phyloP scores from a whole-genome alignment of 441 rosid genomes.

The Eutrema salsugineum region DNA sequence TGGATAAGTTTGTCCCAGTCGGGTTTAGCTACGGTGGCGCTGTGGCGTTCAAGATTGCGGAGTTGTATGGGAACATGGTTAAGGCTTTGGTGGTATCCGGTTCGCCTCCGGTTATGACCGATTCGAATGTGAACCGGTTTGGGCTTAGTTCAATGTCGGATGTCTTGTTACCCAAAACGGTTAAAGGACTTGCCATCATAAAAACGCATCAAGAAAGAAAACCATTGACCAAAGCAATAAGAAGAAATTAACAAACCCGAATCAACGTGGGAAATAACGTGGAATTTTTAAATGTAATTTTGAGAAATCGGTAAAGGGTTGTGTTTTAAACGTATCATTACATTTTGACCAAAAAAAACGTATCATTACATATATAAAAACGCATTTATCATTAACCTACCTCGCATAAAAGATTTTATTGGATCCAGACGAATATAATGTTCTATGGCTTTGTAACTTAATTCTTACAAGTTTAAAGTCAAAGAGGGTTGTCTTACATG shows the following conservation, averaged over 20 bases:
- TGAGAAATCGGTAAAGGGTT: not conserved
- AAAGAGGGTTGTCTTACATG: not conserved
- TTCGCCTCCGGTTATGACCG: slow-evolving; percentile 65
- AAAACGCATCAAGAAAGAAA: too few species aligned
- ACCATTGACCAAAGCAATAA: too few species aligned
- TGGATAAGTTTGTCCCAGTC: slow-evolving; percentile 50
- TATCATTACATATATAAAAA: not conserved
- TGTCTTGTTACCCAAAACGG: slow-evolving; percentile 61
- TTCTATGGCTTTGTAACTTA: not conserved
- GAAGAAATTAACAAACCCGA: too few species aligned
- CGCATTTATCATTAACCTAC: not conserved
- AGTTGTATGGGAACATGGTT: slow-evolving; percentile 55
- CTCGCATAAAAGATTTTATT: not conserved
- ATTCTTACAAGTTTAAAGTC: not conserved
- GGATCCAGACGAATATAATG: not conserved
- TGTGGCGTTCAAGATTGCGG: slow-evolving; percentile 72
- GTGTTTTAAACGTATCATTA: not conserved
- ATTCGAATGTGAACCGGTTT: slow-evolving; percentile 39
- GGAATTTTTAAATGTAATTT: not conserved
- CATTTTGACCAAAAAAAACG: too few species aligned
- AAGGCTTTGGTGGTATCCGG: slow-evolving; percentile 68
- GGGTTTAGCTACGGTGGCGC: slow-evolving; percentile 91
- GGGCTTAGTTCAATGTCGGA: slow-evolving; percentile 74
- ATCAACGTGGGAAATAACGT: not conserved
- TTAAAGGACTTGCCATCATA: too few species aligned